Base-by-base conservation (phyloP, 2,329 filamentous ascomycete species). In the Coniella lustricola region DNA sequence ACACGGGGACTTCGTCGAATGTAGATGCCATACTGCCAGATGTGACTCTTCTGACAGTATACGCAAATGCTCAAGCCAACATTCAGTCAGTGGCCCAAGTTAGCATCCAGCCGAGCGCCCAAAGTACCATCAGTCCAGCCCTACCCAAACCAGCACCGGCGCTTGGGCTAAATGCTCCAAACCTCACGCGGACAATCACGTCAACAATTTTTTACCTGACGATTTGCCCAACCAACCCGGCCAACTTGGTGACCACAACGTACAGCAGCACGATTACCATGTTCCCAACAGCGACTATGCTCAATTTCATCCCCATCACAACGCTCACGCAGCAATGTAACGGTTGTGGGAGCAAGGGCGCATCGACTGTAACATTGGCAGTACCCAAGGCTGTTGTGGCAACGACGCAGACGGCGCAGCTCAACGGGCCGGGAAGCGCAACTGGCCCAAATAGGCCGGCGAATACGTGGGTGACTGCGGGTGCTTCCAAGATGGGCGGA, bases 11-110 rank as follows among this genome's bases (percentile, higher is more conserved):
- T 13, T 17, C 25, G 33, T 22, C 17, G 25, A 18, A 32, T 36
- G 31, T 17, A 41, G 21, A 25, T 29, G 64, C 63, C 12, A 56
- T 57, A 3, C 9, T 47, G 44, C 60, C 62, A 3, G 52, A 55
- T 0, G 59, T 56, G 35, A 55, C 62, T 34, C 63, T 74, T 7
- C 61, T 75, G 16, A 73, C 67, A 2, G 58, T 75, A 12, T 76
- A 75, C 60, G 70, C 62, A 38, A 59, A 64, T 47, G 53, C 69
- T 12, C 48, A 54, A 10, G 25, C 25, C 25, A 29, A 29, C 5
- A 10, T 29, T 29, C 25, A 29, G 25, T n/a, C n/a, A n/a, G n/a
- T n/a, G n/a, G n/a, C n/a, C n/a, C n/a, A n/a, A n/a, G n/a, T n/a
- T n/a, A n/a, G n/a, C n/a, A n/a, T n/a, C n/a, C n/a, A n/a, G n/a